A percentile compares a stretch with the other conserved stretches of the same genome.
Conservation (phyloP, 768 basidiomycete species). For the Hypholoma fasciculare region DNA sequence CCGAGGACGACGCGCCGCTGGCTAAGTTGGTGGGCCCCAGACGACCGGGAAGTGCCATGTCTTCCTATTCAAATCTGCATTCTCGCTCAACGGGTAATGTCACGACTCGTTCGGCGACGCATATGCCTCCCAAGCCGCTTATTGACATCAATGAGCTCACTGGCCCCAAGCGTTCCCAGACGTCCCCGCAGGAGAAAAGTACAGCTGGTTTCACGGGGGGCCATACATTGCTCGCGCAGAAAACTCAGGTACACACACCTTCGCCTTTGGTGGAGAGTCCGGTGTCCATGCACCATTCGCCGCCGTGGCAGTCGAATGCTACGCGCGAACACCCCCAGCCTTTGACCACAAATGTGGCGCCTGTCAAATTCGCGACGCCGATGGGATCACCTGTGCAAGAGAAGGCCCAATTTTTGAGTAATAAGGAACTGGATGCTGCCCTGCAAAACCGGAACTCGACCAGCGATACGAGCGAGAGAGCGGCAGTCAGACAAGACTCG, state of each 20-base stretch:
- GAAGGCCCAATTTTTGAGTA: constrained; percentile 12
- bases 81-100: constrained; percentile 22
- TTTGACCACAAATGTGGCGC: constrained; percentile 30
- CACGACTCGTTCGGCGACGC: constrained; percentile 24
- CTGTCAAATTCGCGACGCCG: constrained; percentile 36
- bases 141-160: constrained; percentile 52
- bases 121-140: constrained; percentile 38
- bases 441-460: neutral
- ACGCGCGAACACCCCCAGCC: neutral
- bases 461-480: neutral
- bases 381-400: constrained; percentile 32
- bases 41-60: constrained; percentile 66
- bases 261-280: constrained; percentile 23
- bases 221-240: constrained; percentile 29
- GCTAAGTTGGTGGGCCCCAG: constrained; percentile 60
- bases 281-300: constrained; percentile 12
- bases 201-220: constrained; percentile 40
- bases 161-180: constrained; percentile 19
- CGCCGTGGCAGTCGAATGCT: constrained; percentile 8
- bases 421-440: neutral
- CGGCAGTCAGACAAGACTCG: constrained; percentile 6
- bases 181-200: constrained; percentile 14
- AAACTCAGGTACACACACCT: neutral
- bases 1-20: constrained; percentile 64
- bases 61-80: constrained; percentile 33